Percentiles rank a stretch among this genome's conserved stretches.
Evolutionary conservation across 768 basidiomycete species (phyloP).

Genomic region (Leccinum subgranulosum): DNA sequence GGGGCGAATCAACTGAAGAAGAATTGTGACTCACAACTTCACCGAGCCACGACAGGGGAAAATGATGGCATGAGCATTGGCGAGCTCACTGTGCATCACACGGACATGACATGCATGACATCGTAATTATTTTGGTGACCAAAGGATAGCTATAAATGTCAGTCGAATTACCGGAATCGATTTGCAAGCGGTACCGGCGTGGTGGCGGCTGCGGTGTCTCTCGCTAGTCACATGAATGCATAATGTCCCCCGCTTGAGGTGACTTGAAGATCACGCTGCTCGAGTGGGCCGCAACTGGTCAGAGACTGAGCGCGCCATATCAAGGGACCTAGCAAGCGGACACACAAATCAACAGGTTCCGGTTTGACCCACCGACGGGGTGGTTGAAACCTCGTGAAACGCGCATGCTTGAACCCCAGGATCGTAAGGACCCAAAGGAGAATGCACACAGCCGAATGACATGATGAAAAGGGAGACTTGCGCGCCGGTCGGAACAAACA

Average conservation of each 20-base stretch:
- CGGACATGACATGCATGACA: slow-evolving; percentile 28
- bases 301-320: neutral
- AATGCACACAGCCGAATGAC: slow-evolving; percentile 23
- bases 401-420: slow-evolving; percentile 16
- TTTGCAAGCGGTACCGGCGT: slow-evolving; percentile 21
- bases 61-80: slow-evolving; percentile 4
- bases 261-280: slow-evolving; percentile 5
- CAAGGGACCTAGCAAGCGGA: slow-evolving; percentile 1
- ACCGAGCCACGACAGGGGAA: neutral
- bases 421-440: slow-evolving; percentile 20
- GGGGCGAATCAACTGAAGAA: slow-evolving; percentile 15
- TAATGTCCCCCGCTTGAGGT: neutral
- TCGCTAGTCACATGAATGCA: neutral
- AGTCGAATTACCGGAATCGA: slow-evolving; percentile 15
- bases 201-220: slow-evolving; percentile 8
- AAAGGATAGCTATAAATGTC: slow-evolving; percentile 13
- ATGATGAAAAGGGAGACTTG: slow-evolving; percentile 5
- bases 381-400: slow-evolving; percentile 14
- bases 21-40: neutral
- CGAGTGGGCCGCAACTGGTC: neutral
- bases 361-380: slow-evolving; percentile 7
- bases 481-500: neutral
- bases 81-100: slow-evolving; percentile 12
- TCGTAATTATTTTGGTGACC: slow-evolving; percentile 9
- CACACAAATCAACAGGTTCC: neutral